Conservation (phyloP, 1,139 yeast genomes). For the Debaryomyces nepalensis region DNA sequence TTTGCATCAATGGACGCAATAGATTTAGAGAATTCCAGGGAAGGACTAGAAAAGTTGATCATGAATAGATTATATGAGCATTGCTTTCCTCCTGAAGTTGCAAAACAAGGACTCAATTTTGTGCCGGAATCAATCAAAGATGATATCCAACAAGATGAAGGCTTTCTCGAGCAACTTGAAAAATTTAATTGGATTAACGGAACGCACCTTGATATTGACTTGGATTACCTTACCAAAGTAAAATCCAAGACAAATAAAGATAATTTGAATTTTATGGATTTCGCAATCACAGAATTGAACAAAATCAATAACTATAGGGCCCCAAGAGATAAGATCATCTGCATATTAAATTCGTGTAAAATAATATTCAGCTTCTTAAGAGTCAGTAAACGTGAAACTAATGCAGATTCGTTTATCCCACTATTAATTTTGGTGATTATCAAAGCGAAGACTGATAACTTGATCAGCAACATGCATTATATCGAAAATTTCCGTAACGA, state of each 20-base stretch:
- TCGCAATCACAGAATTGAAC: slow-evolving; percentile 72
- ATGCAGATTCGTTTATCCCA: slow-evolving; percentile 94
- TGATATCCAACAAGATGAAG: slow-evolving; percentile 67
- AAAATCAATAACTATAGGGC: slow-evolving; percentile 86
- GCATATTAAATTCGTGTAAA: slow-evolving; percentile 89
- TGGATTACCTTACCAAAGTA: slow-evolving; percentile 30
- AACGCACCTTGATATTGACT: slow-evolving; percentile 77
- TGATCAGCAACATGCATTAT: slow-evolving; percentile 79
- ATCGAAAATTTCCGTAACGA: slow-evolving; percentile 82
- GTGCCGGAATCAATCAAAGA: slow-evolving; percentile 36
- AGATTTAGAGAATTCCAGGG: slow-evolving; percentile 72
- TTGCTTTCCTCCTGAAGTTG: slow-evolving; percentile 81
- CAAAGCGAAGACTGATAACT: slow-evolving; percentile 62
- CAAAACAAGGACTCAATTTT: slow-evolving; percentile 50
- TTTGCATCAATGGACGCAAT: slow-evolving; percentile 67
- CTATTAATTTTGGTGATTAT: slow-evolving; percentile 78
- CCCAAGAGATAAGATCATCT: slow-evolving; percentile 92
- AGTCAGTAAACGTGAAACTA: slow-evolving; percentile 68
- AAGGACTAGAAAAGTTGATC: slow-evolving; percentile 89
- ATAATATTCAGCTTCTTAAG: slow-evolving; percentile 86
- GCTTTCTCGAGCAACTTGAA: slow-evolving; percentile 59
- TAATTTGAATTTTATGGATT: slow-evolving; percentile 60
- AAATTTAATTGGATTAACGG: slow-evolving; percentile 79
- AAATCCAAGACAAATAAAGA: slow-evolving; percentile 32
- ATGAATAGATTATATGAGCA: slow-evolving; percentile 83